Base-by-base conservation (phyloP, 78 protist species). In the Dictyostelium discoideum region DNA sequence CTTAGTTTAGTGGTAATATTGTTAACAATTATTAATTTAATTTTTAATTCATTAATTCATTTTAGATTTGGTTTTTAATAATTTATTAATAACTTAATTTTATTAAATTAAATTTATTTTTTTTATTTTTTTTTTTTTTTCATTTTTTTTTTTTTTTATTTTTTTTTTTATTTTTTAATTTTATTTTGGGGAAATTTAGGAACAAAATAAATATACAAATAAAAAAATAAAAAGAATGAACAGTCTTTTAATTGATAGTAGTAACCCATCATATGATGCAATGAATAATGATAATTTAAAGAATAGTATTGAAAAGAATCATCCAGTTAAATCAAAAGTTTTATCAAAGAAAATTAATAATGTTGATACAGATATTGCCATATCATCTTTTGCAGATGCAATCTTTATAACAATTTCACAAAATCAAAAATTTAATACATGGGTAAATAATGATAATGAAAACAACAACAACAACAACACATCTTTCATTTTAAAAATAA, bases 371-470 rank as follows among this genome's bases (percentile, higher is more conserved):
- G 94, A 90, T 72, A 90, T 90, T 29, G 65, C 37, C 2, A 32
- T 90, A 5, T 90, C 94, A 3, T 18, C 50, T 40, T 90, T 90
- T 72, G 39, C 54, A 5, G 76, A 67, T 82, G 22, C 37, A 9
- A 72, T 82, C 29, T 90, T 72, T 48, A 72, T 90, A 42, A 90
- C 87, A 5, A 82, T 90, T 3, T 29, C 88, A 18, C 94, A 90
- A 72, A 90, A 67, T 37, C 76, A 80, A 65, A 90, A 72, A 63
- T 90, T 90, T 26, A 37, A 63, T 40, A 88, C 94, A 67, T 88
- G 94, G 94, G 94, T 88, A 88, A 5, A 2, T 42, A 40, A 32
- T 32, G 32, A 73, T 32, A 13, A 26, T 8, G n/a, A n/a, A n/a
- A 32, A 32, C 0, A 32, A 32, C 32, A 13, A 32, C 1, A 32